Evolutionary conservation across 2,329 filamentous ascomycete genomes (phyloP).

Genomic region (Nannizzia gypsea): DNA sequence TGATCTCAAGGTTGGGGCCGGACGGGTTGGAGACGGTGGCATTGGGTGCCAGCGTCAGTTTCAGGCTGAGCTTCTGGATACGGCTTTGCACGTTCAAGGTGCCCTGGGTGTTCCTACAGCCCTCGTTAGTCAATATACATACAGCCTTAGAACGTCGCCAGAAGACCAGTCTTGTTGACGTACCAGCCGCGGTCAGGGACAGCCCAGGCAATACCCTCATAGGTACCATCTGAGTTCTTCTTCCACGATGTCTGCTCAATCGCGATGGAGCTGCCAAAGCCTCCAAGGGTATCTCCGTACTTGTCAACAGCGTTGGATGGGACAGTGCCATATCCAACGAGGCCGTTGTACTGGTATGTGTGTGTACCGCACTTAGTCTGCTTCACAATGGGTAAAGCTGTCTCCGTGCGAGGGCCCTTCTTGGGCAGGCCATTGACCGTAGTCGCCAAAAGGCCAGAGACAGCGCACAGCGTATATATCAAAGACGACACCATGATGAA

Average conservation of each 20-base stretch:
- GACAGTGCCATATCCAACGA: constrained; percentile 56
- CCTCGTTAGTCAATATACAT: not conserved
- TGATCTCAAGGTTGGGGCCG: constrained; percentile 48
- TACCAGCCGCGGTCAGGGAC: constrained; percentile 59
- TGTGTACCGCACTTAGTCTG: constrained; percentile 48
- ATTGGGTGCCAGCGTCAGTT: constrained; percentile 42
- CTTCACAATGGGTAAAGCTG: constrained; percentile 26
- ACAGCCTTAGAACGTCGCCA: too few relatives aligned
- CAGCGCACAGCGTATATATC: constrained; percentile 1
- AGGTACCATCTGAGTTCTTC: constrained; percentile 39
- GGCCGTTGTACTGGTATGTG: constrained; percentile 52
- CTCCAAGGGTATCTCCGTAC: constrained; percentile 57
- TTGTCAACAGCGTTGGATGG: constrained; percentile 49
- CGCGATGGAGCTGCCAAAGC: constrained; percentile 55
- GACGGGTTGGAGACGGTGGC: constrained; percentile 45
- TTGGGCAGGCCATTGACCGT: constrained; percentile 11
- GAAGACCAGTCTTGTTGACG: too few relatives aligned
- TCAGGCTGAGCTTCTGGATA: constrained; percentile 55
- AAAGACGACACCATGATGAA: constrained; percentile 18
- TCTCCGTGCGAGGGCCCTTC: not conserved
- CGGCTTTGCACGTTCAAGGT: constrained; percentile 57
- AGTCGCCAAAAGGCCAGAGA: constrained; percentile 10
- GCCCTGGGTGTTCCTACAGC: constrained; percentile 52
- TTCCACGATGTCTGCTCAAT: constrained; percentile 50
- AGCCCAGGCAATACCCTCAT: constrained; percentile 51